Evolutionary conservation across 2,329 filamentous ascomycete genomes (phyloP), one percentile per base, ranked within the genome.

Genomic region (Pleochaeta shiraiana): DNA sequence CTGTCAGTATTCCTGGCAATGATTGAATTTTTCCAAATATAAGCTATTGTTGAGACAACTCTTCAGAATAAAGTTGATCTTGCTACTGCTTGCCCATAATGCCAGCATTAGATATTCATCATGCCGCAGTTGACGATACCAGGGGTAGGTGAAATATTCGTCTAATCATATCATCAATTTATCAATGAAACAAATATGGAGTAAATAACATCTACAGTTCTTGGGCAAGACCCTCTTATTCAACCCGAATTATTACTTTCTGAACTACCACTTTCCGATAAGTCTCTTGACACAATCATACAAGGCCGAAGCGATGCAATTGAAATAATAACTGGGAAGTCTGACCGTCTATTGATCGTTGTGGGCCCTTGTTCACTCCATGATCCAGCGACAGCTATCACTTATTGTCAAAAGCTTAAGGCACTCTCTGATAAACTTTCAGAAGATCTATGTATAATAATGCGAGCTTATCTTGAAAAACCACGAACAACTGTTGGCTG

Each of bases 401-500:
- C 96, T 76, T 98, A 98, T 80, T 89, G 87, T 74, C 77, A 81
- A 67, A 83, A 86, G 65, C 82, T 98, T 61, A 87, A 90, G 77
- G 77, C 79, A 64, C 79, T 96, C 60, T 83, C 90, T 66, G 83
- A 87, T 68, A 89, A 87, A 79, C 85, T 96, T 67, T 83, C 85
- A 67, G 79, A 84, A 70, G 91, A 97, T 74, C 81, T 98, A 59
- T 85, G 85, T 75, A 88, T 98, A 74, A 85, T 98, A 72, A 98
- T 98, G 93, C 89, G 93, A 71, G 90, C 91, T 73, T 98, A 98
- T 82, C 86, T 98, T 63, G 93, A 98, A 81, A 98, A 98, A 81
- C 93, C 93, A 50, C 86, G 93, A 67, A 98, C 93, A 62, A 98
- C 93, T 0, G 91, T 98, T 62, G 93, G 93, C 74, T 98, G 93